phyloP scores from a whole-genome alignment of 129 eudicot species.

The Pittosporum tobira region DNA sequence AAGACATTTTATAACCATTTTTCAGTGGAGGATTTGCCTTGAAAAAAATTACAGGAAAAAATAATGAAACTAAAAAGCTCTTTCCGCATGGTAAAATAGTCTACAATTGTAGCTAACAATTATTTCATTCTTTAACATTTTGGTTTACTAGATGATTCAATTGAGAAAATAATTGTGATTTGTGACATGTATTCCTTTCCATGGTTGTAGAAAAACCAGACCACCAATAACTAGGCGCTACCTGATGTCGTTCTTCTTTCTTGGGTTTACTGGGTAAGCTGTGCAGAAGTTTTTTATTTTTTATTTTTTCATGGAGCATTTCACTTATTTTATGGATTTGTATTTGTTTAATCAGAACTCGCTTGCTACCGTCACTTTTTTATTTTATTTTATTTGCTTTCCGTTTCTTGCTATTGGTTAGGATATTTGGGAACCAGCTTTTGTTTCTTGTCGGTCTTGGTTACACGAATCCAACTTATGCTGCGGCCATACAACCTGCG shows the following conservation, averaged over 20 bases:
- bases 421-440: constrained; percentile 92
- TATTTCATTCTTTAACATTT: not conserved
- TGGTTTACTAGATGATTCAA: not conserved
- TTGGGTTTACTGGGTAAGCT: constrained; percentile 98
- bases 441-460: constrained; percentile 94
- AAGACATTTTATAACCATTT: not conserved
- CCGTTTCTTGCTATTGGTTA: no score
- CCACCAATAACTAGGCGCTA: constrained; percentile 62
- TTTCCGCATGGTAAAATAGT: no score
- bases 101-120: no score
- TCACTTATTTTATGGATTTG: not conserved
- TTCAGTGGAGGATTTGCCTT: not conserved
- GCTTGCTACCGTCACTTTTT: constrained; percentile 3
- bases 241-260: constrained; percentile 66
- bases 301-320: not conserved
- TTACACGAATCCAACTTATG: constrained; percentile 95
- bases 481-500: constrained; percentile 94
- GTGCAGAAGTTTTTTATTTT: no score
- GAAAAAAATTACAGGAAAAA: not conserved
- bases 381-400: no score
- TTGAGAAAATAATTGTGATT: constrained; percentile 10
- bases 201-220: constrained; percentile 64
- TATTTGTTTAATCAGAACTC: not conserved
- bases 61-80: not conserved
- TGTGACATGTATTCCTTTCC: not conserved